Evolutionary conservation across 1,139 yeast species (phyloP).

Genomic region (Wickerhamomyces sp.): DNA sequence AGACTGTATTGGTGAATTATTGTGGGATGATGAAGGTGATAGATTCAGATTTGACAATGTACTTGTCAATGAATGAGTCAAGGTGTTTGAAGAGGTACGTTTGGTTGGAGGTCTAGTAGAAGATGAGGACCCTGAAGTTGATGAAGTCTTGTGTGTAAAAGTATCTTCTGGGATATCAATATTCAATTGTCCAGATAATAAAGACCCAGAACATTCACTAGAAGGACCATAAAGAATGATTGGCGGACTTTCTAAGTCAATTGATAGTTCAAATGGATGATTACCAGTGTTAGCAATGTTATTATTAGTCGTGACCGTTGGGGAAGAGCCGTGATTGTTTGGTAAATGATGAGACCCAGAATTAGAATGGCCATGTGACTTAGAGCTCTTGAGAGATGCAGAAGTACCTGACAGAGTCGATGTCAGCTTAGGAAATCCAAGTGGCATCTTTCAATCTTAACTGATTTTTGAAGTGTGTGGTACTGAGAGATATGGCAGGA

Average conservation of each 20-base stretch:
- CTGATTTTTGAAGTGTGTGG: no score
- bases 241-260: constrained; percentile 87
- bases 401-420: constrained; percentile 11
- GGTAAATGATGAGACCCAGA: neutral
- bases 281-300: constrained; percentile 15
- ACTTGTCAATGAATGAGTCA: constrained; percentile 10
- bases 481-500: neutral
- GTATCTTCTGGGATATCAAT: constrained; percentile 26
- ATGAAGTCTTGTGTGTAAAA: constrained; percentile 4
- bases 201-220: constrained; percentile 76
- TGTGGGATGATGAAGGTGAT: constrained; percentile 17
- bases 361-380: neutral
- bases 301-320: constrained; percentile 7
- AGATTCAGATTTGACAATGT: constrained; percentile 21
- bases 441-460: constrained; percentile 6
- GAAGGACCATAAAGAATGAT: constrained; percentile 77
- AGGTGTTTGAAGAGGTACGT: constrained; percentile 6
- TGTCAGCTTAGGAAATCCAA: constrained; percentile 17
- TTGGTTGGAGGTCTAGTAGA: constrained; percentile 12
- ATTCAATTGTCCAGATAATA: constrained; percentile 67
- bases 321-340: constrained; percentile 1
- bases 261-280: constrained; percentile 43
- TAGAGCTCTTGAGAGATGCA: neutral
- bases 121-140: constrained; percentile 24
- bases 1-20: constrained; percentile 17